Percentiles rank a stretch among this genome's conserved stretches.
Conservation (phyloP, 768 basidiomycete species). For the Dacryopinax spathularia region DNA sequence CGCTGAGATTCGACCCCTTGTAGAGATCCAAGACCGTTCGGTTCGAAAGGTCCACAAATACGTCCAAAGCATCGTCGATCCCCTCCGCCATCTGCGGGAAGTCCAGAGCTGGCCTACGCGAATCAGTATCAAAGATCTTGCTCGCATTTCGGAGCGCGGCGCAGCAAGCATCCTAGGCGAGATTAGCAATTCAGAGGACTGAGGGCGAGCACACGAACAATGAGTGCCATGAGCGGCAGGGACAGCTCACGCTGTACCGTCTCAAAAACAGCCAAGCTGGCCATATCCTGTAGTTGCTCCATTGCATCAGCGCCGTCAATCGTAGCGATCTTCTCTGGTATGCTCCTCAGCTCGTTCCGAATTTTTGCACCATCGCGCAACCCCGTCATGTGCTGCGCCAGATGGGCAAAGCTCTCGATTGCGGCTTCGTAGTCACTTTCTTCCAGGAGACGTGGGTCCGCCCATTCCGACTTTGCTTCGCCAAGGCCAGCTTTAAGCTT, state of each 20-base stretch:
- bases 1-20: not conserved
- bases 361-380: conserved; percentile 69
- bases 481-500: conserved; percentile 69
- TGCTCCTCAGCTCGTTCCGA: conserved; percentile 67
- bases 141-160: not conserved
- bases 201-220: not conserved
- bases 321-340: conserved; percentile 23
- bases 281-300: not conserved
- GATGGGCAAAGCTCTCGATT: conserved; percentile 68
- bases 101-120: not conserved
- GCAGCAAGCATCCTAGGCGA: not conserved
- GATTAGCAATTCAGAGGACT: conserved; percentile 13
- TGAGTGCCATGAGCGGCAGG: not conserved
- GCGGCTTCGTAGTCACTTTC: conserved; percentile 69
- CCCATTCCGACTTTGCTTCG: conserved; percentile 81
- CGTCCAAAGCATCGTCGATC: conserved; percentile 16
- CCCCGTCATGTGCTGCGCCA: conserved; percentile 90
- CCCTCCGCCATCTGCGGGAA: conserved; percentile 16
- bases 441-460: conserved; percentile 27
- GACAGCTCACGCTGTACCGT: not conserved
- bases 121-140: not conserved
- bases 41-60: conserved; percentile 26
- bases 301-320: conserved; percentile 9
- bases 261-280: not conserved
- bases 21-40: not conserved